Percentiles rank a stretch among this genome's conserved stretches.
Evolutionary conservation across 2,329 filamentous ascomycete species (phyloP).

Genomic region (Chlorencoelia australis): DNA sequence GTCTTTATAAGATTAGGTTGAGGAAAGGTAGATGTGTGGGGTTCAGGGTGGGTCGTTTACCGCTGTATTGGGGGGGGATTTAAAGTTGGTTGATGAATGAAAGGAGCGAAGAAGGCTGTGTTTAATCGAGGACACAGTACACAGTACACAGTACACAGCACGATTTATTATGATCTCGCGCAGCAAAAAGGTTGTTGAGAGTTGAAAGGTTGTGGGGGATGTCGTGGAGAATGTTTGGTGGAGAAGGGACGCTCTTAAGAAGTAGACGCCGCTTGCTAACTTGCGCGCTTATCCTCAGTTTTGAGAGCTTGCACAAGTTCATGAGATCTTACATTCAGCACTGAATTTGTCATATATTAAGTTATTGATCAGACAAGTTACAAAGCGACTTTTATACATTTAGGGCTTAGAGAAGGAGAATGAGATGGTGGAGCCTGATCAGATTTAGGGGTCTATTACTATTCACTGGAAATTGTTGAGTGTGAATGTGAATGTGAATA

Average conservation of each 20-base stretch:
- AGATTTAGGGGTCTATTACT: no score
- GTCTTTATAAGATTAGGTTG: neutral
- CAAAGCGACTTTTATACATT: no score
- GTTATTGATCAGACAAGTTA: no score
- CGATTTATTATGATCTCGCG: constrained; percentile 2
- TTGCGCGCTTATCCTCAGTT: no score
- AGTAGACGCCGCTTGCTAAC: neutral
- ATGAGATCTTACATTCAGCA: no score
- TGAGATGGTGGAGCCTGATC: neutral
- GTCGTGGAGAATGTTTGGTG: neutral
- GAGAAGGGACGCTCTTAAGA: neutral
- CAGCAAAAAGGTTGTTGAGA: neutral
- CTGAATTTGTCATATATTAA: no score
- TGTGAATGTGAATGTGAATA: no score
- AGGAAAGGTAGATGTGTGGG: constrained; percentile 6
- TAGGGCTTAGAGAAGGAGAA: neutral
- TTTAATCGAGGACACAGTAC: constrained; percentile 1
- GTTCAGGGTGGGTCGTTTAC: constrained; percentile 7
- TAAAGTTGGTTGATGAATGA: no score
- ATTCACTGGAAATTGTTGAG: no score
- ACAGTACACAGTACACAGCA: neutral
- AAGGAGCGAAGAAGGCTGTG: constrained; percentile 5
- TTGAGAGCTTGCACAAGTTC: no score
- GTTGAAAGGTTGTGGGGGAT: neutral
- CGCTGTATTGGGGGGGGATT: neutral